Conservation (phyloP, 2,329 filamentous ascomycete species). For the Hortaea sp. region DNA sequence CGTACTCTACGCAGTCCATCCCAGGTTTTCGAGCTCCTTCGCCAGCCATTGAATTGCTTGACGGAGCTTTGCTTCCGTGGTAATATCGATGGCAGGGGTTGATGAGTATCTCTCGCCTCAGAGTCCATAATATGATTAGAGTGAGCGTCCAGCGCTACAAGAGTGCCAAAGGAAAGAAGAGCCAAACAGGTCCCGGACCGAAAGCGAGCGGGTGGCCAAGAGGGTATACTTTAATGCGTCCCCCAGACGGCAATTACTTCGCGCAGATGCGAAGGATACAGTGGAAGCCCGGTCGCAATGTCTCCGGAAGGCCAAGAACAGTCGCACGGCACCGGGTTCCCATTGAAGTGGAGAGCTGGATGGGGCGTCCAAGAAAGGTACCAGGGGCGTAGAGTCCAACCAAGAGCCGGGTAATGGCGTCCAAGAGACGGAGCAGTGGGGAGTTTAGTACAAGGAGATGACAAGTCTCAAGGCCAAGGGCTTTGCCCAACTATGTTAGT, state of each 20-base stretch:
- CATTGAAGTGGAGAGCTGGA: not conserved
- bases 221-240: not conserved
- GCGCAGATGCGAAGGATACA: not conserved
- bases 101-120: not conserved
- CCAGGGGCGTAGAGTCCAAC: not conserved
- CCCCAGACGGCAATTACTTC: not conserved
- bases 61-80: not conserved
- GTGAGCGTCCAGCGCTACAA: not conserved
- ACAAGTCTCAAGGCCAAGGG: too few species aligned
- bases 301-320: not conserved
- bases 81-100: not conserved
- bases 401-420: not conserved
- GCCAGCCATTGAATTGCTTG: constrained; percentile 5
- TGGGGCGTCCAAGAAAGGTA: not conserved
- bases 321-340: not conserved
- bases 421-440: not conserved
- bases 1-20: constrained; percentile 10
- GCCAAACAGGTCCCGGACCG: not conserved
- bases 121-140: not conserved
- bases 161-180: not conserved
- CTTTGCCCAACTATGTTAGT: too few species aligned
- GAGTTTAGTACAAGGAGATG: not conserved
- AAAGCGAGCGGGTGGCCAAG: not conserved
- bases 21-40: constrained; percentile 4
- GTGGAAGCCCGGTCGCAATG: not conserved